These are phyloP conservation scores for Talaromyces sp. DNA, from an alignment of 2,329 filamentous ascomycete species.

Conservation along the genomic window DNA sequence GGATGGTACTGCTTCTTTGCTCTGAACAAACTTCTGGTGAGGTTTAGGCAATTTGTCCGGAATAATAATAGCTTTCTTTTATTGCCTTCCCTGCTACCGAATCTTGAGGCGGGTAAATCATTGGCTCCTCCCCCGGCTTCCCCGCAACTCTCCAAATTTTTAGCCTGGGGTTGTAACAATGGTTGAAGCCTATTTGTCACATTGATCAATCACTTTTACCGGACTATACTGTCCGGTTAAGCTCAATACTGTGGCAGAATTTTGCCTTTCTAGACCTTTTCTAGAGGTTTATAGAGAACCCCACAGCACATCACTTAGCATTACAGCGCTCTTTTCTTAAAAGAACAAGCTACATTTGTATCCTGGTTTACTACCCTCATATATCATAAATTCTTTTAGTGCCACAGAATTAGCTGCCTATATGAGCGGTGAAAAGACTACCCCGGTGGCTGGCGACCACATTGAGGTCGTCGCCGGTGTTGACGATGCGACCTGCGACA, in stretches of 20 bases:
- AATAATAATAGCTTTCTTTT: not conserved
- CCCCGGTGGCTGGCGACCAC: constrained; percentile 2
- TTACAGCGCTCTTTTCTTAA: not conserved
- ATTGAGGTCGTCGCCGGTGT: constrained; percentile 15
- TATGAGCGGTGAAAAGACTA: constrained; percentile 4
- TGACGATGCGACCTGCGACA: constrained; percentile 15
- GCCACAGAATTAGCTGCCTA: not conserved
- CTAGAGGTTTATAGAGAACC: not conserved
- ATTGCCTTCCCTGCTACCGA: not conserved
- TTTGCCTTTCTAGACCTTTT: not conserved
- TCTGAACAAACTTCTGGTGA: not conserved
- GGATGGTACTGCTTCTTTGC: not conserved
- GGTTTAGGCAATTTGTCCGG: not conserved
- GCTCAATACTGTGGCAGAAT: not conserved
- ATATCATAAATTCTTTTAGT: not conserved
- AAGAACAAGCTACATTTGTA: not conserved
- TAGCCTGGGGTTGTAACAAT: not conserved
- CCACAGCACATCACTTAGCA: not conserved
- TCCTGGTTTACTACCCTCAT: not conserved
- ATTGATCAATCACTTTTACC: not conserved
- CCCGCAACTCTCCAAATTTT: not conserved
- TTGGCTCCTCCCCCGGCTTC: not conserved
- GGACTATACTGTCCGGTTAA: not conserved
- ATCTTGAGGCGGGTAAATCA: not conserved
- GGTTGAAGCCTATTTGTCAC: not conserved